Base-by-base conservation (phyloP, 192 early-diverging fungal species). In the Coemansia sp. region DNA sequence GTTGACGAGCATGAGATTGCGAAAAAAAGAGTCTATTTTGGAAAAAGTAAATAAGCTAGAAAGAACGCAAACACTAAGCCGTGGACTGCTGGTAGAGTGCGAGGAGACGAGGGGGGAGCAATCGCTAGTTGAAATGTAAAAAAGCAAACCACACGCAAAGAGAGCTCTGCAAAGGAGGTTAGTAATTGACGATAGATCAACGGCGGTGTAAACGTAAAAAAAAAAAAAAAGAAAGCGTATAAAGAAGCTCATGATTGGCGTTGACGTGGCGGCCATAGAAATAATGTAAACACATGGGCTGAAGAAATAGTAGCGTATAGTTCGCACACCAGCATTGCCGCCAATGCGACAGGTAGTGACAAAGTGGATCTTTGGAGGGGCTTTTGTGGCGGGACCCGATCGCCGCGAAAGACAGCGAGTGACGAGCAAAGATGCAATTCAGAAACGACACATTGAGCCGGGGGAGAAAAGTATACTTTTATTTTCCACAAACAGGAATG, bases 401-500 rank as follows among this genome's bases (percentile, higher is more conserved):
- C 55, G 55, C 55, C 55, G 55, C 0, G 14, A 58, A 34, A n/a
- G 15, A n/a, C 15, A 19, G 45, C 12, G 5, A 32, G 55, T 58
- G 55, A 17, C 55, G 55, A 58, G 29, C 55, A 58, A 58, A 58
- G 55, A 17, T 58, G 55, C 55, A 58, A 58, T 58, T 58, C 55
- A 31, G 55, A 58, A 32, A 58, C 15, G 14, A 14, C 55, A 12
- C 55, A 58, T 58, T 58, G 55, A 58, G 15, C 55, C 55, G 55
- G 11, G 55, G 11, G 11, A 25, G 29, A 21, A n/a, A 19, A 21
- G 46, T 48, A 21, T 21, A 48, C 7, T 44, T 44, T 14, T 44
- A 44, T 36, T 36, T 36, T 36, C 34, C 39, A 19, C 14, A 58
- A 31, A 58, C 55, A 58, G 55, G 55, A 34, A n/a, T 32, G 15